These are phyloP conservation scores for Kuraishia cidri DNA, from an alignment of 805 yeast genomes.

Conservation along the genomic window DNA sequence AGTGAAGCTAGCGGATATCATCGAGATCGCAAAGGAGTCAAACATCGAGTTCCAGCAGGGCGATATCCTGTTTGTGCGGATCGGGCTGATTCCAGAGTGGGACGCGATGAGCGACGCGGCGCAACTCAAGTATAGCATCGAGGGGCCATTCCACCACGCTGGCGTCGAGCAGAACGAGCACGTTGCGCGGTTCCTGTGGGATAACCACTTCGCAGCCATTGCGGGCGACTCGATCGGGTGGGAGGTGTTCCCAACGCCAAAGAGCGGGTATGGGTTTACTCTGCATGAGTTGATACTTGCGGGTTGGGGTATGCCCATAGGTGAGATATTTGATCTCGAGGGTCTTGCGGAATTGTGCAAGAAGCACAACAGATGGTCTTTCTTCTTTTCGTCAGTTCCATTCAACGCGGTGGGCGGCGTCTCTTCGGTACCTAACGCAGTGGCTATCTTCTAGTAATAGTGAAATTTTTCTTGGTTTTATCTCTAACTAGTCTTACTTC, in stretches of 20 bases:
- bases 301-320: conserved; percentile 24
- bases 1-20: conserved; percentile 13
- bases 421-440: conserved; percentile 31
- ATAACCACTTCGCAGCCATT: conserved; percentile 8
- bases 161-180: conserved; percentile 8
- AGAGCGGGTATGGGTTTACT: not conserved
- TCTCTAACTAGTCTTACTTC: no score
- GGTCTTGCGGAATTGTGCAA: conserved; percentile 16
- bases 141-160: conserved; percentile 8
- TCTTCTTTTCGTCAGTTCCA: conserved; percentile 22
- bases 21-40: conserved; percentile 11
- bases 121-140: conserved; percentile 3
- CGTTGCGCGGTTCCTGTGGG: conserved; percentile 7
- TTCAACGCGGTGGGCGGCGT: conserved; percentile 23
- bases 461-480: no score
- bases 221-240: conserved; percentile 9
- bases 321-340: conserved; percentile 22
- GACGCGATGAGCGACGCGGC: conserved; percentile 3
- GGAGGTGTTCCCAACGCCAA: conserved; percentile 7
- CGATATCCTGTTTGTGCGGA: conserved; percentile 19
- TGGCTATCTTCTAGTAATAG: conserved; percentile 23
- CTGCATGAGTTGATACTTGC: conserved; percentile 11
- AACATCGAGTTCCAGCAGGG: conserved; percentile 16
- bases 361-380: conserved; percentile 14
- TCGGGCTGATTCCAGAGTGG: conserved; percentile 20